phyloP scores from a whole-genome alignment of 805 yeast species.

The Kregervanrija pseudodelftensis region DNA sequence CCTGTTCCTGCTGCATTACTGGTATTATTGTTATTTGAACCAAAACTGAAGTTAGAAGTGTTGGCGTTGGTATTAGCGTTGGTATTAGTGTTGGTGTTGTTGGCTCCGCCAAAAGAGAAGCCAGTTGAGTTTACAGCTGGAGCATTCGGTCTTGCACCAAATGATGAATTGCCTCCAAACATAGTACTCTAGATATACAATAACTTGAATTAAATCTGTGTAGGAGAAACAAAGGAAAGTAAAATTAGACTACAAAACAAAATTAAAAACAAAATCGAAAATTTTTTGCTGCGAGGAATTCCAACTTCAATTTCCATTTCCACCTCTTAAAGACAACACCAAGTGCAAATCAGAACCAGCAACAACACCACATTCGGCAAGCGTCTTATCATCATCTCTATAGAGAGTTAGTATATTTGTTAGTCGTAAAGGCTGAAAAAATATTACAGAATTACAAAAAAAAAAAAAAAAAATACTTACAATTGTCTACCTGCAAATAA shows the following conservation, averaged over 20 bases:
- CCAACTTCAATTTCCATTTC: constrained; percentile 24
- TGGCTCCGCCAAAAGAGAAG: constrained; percentile 12
- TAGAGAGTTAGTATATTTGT: constrained; percentile 1
- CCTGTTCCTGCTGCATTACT: background rate
- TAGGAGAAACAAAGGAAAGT: too few species aligned
- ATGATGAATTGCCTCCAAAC: background rate
- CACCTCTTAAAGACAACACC: constrained; percentile 91
- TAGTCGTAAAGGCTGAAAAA: background rate
- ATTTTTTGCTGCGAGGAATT: too few species aligned
- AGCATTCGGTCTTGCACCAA: background rate
- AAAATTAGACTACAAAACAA: too few species aligned
- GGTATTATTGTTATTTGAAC: constrained; percentile 4
- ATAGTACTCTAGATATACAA: too few species aligned
- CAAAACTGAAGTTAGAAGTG: constrained; percentile 14
- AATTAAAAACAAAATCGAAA: too few species aligned
- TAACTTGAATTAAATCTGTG: too few species aligned
- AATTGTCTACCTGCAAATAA: constrained; percentile 88
- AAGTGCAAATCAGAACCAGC: constrained; percentile 87
- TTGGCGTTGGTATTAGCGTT: constrained; percentile 2
- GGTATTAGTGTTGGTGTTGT: constrained; percentile 2
- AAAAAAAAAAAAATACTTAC: constrained; percentile 32
- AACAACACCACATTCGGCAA: constrained; percentile 63
- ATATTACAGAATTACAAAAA: background rate
- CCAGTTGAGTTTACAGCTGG: constrained; percentile 4
- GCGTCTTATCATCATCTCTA: constrained; percentile 69